phyloP scores from a whole-genome alignment of 225 moss, liverwort and hornwort species.

The Thuidium tamariscinum region DNA sequence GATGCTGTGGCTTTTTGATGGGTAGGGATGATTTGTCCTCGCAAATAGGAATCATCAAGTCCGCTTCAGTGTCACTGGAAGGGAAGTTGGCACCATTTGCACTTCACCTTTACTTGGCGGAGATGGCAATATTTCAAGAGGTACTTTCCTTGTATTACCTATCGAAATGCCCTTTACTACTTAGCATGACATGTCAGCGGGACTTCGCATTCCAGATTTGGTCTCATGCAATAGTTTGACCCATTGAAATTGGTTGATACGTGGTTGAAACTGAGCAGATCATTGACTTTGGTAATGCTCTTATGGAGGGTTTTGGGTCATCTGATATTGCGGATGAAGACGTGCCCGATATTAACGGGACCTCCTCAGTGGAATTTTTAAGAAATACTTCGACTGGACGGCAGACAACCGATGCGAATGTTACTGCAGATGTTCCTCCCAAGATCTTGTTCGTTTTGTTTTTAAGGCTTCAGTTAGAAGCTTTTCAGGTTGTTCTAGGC shows the following conservation, averaged over 20 bases:
- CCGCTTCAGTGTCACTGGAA: constrained; percentile 38
- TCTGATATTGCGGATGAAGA: constrained; percentile 12
- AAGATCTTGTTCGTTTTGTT: constrained; percentile 28
- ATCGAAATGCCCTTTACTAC: neutral
- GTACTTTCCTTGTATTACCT: neutral
- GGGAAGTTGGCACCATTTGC: constrained; percentile 55
- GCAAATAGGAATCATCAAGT: constrained; percentile 51
- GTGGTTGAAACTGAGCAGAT: constrained; percentile 23
- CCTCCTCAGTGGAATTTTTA: constrained; percentile 3
- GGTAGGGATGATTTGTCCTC: constrained; percentile 76
- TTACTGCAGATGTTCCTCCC: neutral
- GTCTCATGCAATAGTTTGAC: constrained; percentile 5
- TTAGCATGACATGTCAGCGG: neutral
- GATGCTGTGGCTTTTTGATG: neutral
- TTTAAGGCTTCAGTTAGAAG: constrained; percentile 24
- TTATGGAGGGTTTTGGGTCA: constrained; percentile 36
- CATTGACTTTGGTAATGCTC: constrained; percentile 31
- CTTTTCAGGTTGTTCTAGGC: constrained; percentile 33
- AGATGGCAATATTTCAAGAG: constrained; percentile 56
- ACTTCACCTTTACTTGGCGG: constrained; percentile 61
- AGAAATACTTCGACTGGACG: constrained; percentile 5
- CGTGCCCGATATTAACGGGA: neutral
- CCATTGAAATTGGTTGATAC: neutral
- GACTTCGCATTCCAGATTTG: neutral
- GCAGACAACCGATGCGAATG: neutral